Base-by-base conservation (phyloP, 2,329 filamentous ascomycete species). In the Colletotrichum horii region DNA sequence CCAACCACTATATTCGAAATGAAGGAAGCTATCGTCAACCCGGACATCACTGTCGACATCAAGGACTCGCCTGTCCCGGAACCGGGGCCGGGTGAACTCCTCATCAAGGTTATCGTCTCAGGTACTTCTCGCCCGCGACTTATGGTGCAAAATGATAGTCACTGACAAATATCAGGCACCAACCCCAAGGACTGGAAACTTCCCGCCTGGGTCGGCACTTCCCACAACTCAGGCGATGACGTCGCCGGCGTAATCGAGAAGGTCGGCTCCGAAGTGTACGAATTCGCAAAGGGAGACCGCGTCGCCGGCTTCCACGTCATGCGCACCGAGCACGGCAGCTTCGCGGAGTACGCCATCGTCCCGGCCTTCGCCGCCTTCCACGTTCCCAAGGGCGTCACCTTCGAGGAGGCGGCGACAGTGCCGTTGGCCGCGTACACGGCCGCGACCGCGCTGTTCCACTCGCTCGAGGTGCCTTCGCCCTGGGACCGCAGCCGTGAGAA, bases 291-390 rank as follows among this genome's bases (percentile, higher is more conserved):
- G 9, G 88, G 87, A 19, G 87, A 89, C 73, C 84, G 88, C 34
- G 88, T 89, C 28, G 86, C 85, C 1, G 87, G 86, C 1, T 88
- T 88, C 67, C 88, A 89, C 71, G 83, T 90, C 76, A 92, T 93
- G 87, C 78, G 82, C 58, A 83, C 83, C 1, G 84, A 87, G 0
- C 80, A 86, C 43, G 92, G 92, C 4, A 87, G 85, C 9, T 94
- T 89, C 76, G 92, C 91, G 5, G 91, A 93, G 79, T 93, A 93
- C 77, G 89, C 91, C 4, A 82, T 93, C 14, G 88, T 88, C 0
- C 88, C 85, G 82, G 85, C 87, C 38, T 85, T 89, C 78, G 90
- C 90, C 0, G 92, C 91, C 0, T 92, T 92, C 79, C 88, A 88
- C 77, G 83, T 92, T 22, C 89, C 90, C 0, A 76, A 83, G 36